These are phyloP conservation scores for Ogataea glucozyma DNA, from an alignment of 805 yeast species.

Conservation along the genomic window DNA sequence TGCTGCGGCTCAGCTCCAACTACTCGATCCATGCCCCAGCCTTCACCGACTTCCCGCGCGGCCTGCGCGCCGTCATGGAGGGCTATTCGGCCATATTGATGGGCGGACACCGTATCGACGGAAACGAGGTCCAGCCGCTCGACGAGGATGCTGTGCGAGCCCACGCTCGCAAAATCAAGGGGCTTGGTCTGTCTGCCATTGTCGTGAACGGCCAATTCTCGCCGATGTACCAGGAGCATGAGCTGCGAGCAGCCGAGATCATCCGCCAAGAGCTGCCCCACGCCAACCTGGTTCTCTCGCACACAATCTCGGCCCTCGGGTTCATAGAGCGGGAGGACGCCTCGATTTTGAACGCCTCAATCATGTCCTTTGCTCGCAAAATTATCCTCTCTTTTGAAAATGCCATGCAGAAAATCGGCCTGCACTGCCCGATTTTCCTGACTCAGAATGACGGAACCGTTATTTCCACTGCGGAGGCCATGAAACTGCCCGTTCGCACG, in stretches of 20 bases:
- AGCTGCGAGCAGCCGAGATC: constrained; percentile 35
- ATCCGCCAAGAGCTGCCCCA: constrained; percentile 36
- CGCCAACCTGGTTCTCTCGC: constrained; percentile 38
- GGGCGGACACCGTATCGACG: constrained; percentile 46
- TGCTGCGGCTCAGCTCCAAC: constrained; percentile 44
- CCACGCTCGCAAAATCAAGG: constrained; percentile 31
- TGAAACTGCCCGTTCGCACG: constrained; percentile 42
- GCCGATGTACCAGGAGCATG: constrained; percentile 40
- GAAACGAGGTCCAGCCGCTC: constrained; percentile 36
- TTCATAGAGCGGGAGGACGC: constrained; percentile 48
- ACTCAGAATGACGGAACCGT: constrained; percentile 53
- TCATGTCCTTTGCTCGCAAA: constrained; percentile 42
- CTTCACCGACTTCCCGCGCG: constrained; percentile 45
- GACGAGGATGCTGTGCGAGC: constrained; percentile 26
- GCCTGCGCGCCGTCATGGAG: constrained; percentile 34
- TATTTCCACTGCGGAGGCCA: constrained; percentile 39
- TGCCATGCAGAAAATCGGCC: constrained; percentile 38
- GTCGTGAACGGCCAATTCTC: constrained; percentile 45
- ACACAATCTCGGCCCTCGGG: constrained; percentile 44
- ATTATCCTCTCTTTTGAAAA: constrained; percentile 40
- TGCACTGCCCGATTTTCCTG: constrained; percentile 38
- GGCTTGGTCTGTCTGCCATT: constrained; percentile 36
- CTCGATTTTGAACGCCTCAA: constrained; percentile 46
- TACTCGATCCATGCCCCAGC: constrained; percentile 41
- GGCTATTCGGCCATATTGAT: constrained; percentile 37